These are phyloP conservation scores for Deinandra increscens DNA, from an alignment of 129 eudicot species.

Conservation along the genomic window DNA sequence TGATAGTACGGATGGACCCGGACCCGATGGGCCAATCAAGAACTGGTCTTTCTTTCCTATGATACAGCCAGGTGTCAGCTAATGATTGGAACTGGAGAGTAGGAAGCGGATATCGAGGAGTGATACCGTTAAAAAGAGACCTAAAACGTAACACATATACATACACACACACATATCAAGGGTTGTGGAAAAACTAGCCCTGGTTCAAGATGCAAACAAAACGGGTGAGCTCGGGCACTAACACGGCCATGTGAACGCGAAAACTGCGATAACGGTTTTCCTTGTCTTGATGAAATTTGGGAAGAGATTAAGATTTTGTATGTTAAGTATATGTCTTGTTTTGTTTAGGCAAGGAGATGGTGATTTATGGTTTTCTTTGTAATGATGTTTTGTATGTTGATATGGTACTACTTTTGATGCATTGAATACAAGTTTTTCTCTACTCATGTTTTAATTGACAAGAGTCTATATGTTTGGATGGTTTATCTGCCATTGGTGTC, in stretches of 20 bases:
- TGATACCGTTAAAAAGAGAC: conserved; percentile 12
- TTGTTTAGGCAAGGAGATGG: neutral
- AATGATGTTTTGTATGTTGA: conserved; percentile 4
- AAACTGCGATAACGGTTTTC: neutral
- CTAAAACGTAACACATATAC: conserved; percentile 27
- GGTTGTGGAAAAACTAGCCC: conserved; percentile 5
- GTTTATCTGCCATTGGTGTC: neutral
- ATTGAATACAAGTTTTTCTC: neutral
- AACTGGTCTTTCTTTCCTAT: conserved; percentile 74
- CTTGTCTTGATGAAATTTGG: neutral
- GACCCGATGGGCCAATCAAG: conserved; percentile 45
- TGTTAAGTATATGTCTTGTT: neutral
- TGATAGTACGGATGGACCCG: conserved; percentile 54
- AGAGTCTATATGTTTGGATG: neutral
- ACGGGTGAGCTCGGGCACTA: conserved; percentile 23
- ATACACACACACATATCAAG: neutral
- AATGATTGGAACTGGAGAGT: conserved; percentile 14
- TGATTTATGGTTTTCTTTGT: neutral
- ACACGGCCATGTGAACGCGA: conserved; percentile 19
- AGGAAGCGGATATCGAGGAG: too few species aligned
- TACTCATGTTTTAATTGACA: neutral
- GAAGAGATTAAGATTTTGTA: neutral
- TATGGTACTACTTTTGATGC: neutral
- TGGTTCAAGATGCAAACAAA: conserved; percentile 28
- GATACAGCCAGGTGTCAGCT: conserved; percentile 74